These are phyloP conservation scores for Scutellaria baicalensis DNA, from an alignment of 257 asterid species.

Conservation along the genomic window DNA sequence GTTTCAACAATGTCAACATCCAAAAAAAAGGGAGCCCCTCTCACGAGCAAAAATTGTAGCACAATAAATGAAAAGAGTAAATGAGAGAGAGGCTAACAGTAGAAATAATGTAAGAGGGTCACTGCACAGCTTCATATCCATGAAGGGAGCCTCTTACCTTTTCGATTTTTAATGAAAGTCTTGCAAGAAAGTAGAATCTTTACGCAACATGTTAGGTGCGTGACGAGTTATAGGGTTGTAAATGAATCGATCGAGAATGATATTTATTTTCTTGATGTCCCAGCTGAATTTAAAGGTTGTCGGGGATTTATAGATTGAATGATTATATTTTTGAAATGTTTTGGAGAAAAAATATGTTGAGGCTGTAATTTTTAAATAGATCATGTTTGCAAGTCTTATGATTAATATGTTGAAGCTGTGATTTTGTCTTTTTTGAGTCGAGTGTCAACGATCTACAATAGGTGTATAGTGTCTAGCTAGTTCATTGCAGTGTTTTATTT, in stretches of 20 bases:
- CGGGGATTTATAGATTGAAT: background rate
- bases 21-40: constrained; percentile 6
- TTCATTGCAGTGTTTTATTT: no score
- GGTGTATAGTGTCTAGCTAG: no score
- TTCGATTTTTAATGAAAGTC: background rate
- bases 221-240: background rate
- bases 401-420: background rate
- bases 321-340: background rate
- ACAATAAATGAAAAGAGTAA: constrained; percentile 23
- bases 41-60: constrained; percentile 27
- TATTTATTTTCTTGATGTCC: background rate
- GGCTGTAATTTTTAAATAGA: no score
- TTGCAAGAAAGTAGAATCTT: background rate
- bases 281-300: background rate
- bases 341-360: no score
- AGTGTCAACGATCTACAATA: no score
- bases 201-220: background rate
- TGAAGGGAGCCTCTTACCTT: constrained; percentile 11
- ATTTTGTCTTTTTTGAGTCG: no score
- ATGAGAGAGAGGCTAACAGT: background rate
- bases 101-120: background rate
- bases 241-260: background rate
- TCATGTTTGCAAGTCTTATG: no score
- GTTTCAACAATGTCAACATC: constrained; percentile 12
- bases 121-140: background rate